phyloP scores from a whole-genome alignment of 2,329 filamentous ascomycete genomes.

The Sclerotinia minor region DNA sequence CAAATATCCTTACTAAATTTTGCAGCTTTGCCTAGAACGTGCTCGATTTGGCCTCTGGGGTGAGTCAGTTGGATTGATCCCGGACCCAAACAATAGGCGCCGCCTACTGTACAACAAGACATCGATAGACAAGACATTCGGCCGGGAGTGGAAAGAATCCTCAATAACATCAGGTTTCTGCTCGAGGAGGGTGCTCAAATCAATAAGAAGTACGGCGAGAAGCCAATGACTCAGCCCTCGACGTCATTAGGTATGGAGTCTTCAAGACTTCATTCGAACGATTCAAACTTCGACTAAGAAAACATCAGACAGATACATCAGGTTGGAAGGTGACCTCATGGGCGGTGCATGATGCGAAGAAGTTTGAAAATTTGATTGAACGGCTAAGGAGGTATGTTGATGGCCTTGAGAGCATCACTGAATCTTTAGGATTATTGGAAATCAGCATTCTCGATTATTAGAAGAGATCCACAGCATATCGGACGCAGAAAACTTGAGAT shows the following conservation, averaged over 20 bases:
- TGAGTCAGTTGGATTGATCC: slow-evolving; percentile 27
- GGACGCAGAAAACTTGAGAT: slow-evolving; percentile 30
- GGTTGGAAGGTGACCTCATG: slow-evolving; percentile 33
- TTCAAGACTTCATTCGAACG: slow-evolving; percentile 33
- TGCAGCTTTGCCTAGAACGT: slow-evolving; percentile 23
- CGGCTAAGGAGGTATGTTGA: slow-evolving; percentile 33
- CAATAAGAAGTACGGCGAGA: slow-evolving; percentile 22
- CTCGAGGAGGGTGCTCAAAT: slow-evolving; percentile 21
- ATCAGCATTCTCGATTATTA: slow-evolving; percentile 28
- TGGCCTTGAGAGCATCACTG: slow-evolving; percentile 33
- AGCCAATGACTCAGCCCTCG: background rate
- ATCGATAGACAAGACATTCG: slow-evolving; percentile 25
- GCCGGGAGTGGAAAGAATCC: slow-evolving; percentile 16
- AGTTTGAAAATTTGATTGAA: slow-evolving; percentile 32
- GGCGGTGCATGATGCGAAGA: slow-evolving; percentile 31
- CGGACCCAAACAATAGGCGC: slow-evolving; percentile 12
- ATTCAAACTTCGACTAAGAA: slow-evolving; percentile 30
- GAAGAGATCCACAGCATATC: slow-evolving; percentile 34
- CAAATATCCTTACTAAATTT: background rate
- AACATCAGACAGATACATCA: slow-evolving; percentile 32
- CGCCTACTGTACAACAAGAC: slow-evolving; percentile 24
- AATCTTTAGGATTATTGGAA: slow-evolving; percentile 28
- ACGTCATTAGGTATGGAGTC: slow-evolving; percentile 25
- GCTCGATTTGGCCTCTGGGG: slow-evolving; percentile 27
- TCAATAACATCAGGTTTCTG: slow-evolving; percentile 26